These are phyloP conservation scores for Calonectria pseudoturangicola DNA, from an alignment of 2,329 filamentous ascomycete species.

Conservation along the genomic window DNA sequence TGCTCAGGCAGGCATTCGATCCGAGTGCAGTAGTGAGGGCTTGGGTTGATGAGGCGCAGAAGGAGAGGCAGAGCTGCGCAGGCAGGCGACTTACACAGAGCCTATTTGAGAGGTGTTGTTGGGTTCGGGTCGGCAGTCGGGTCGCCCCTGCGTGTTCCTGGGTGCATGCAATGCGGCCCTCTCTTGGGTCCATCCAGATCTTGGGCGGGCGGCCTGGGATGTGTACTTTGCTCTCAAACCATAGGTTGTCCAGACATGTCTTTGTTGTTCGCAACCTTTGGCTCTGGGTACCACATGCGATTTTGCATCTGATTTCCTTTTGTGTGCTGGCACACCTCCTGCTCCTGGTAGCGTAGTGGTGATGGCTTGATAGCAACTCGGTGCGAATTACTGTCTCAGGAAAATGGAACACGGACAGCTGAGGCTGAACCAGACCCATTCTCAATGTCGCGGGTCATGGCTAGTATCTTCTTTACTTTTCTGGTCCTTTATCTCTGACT, in stretches of 20 bases:
- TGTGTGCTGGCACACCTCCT: slow-evolving; percentile 21
- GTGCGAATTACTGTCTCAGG: slow-evolving; percentile 37
- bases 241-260: slow-evolving; percentile 3
- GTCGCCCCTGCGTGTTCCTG: slow-evolving; percentile 24
- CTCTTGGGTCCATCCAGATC: slow-evolving; percentile 34
- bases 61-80: background rate
- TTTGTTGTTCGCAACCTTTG: background rate
- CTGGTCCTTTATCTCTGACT: slow-evolving; percentile 14
- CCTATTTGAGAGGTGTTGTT: slow-evolving; percentile 24
- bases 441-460: slow-evolving; percentile 15
- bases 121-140: slow-evolving; percentile 30
- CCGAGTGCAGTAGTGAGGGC: background rate
- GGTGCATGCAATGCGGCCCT: slow-evolving; percentile 21
- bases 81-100: slow-evolving; percentile 5
- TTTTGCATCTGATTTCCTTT: slow-evolving; percentile 17
- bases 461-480: background rate
- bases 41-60: slow-evolving; percentile 26
- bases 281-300: background rate
- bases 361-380: background rate
- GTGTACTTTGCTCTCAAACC: slow-evolving; percentile 17
- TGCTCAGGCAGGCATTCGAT: slow-evolving; percentile 22
- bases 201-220: slow-evolving; percentile 18
- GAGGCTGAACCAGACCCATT: slow-evolving; percentile 1
- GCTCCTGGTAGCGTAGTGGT: slow-evolving; percentile 9
- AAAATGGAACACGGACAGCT: slow-evolving; percentile 23